Conservation (phyloP, 2,329 filamentous ascomycete genomes). For the Venturia aucupariae region DNA sequence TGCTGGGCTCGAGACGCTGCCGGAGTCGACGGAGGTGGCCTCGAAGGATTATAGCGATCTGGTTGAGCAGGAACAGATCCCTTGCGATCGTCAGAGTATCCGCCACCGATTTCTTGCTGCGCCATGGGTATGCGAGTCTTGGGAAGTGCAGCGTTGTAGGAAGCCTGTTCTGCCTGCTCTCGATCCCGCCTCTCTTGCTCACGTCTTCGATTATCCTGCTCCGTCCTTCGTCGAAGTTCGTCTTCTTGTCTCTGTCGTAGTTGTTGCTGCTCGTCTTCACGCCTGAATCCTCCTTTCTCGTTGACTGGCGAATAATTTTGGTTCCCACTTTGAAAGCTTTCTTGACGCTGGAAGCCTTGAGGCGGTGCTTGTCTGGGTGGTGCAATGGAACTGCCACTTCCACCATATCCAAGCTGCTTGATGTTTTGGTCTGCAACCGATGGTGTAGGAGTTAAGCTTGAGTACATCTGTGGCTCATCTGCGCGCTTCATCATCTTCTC, state of each 20-base stretch:
- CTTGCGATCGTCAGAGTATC: constrained; percentile 40
- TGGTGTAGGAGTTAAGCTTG: constrained; percentile 59
- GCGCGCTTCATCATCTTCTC: constrained; percentile 66
- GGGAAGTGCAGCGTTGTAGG: constrained; percentile 82
- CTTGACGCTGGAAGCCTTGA: constrained; percentile 32
- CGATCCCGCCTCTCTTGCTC: constrained; percentile 30
- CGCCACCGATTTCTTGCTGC: constrained; percentile 79
- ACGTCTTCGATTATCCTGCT: constrained; percentile 31
- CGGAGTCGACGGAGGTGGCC: constrained; percentile 76
- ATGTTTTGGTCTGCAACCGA: constrained; percentile 38
- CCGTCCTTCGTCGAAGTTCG: constrained; percentile 27
- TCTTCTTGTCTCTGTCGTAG: constrained; percentile 30
- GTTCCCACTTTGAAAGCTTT: constrained; percentile 25
- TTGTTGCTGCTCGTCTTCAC: constrained; percentile 30
- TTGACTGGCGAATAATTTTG: constrained; percentile 21
- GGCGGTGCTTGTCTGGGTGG: constrained; percentile 39
- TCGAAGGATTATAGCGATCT: constrained; percentile 74
- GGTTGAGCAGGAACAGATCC: constrained; percentile 35
- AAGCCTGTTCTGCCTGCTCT: constrained; percentile 64
- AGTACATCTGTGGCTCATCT: constrained; percentile 60
- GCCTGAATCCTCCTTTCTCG: constrained; percentile 24
- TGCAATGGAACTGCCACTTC: constrained; percentile 37
- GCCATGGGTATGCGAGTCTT: constrained; percentile 71
- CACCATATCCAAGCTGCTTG: constrained; percentile 40
- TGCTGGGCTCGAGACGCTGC: constrained; percentile 31